Evolutionary conservation across 2,329 filamentous ascomycete species (phyloP).

Genomic region (Zymoseptoria crescenta): DNA sequence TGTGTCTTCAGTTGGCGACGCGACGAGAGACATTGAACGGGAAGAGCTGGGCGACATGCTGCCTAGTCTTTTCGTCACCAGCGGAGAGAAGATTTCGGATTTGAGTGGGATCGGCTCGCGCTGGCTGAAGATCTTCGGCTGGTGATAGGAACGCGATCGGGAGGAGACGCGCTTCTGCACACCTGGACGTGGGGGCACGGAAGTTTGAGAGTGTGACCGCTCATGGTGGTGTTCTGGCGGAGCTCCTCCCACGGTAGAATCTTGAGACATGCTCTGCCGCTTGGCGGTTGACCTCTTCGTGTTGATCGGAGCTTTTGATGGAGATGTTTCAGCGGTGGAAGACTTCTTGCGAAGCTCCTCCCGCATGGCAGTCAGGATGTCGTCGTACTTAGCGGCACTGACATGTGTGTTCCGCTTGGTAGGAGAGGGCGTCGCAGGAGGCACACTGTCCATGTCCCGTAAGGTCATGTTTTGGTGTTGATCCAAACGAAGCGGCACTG

Average conservation of each 20-base stretch:
- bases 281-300: conserved; percentile 7
- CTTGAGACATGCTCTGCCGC: conserved; percentile 12
- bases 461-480: conserved; percentile 24
- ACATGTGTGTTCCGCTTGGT: conserved; percentile 9
- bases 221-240: conserved; percentile 5
- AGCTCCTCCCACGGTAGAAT: conserved; percentile 12
- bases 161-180: conserved; percentile 22
- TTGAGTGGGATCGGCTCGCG: conserved; percentile 25
- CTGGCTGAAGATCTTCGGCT: conserved; percentile 26
- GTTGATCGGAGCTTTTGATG: conserved; percentile 5
- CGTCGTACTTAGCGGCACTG: conserved; percentile 24
- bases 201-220: conserved; percentile 21
- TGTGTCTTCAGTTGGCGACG: conserved; percentile 15
- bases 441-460: conserved; percentile 16
- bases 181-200: conserved; percentile 21
- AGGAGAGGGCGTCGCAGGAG: conserved; percentile 7
- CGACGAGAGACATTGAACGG: conserved; percentile 9
- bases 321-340: neutral
- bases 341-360: conserved; percentile 25
- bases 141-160: conserved; percentile 22
- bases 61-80: conserved; percentile 21
- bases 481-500: conserved; percentile 20
- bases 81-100: conserved; percentile 29
- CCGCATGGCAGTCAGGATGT: conserved; percentile 29
- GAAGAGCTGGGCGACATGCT: conserved; percentile 11